Conservation (phyloP, 148 eudicot genomes). For the Vaccinium vitisidaea region DNA sequence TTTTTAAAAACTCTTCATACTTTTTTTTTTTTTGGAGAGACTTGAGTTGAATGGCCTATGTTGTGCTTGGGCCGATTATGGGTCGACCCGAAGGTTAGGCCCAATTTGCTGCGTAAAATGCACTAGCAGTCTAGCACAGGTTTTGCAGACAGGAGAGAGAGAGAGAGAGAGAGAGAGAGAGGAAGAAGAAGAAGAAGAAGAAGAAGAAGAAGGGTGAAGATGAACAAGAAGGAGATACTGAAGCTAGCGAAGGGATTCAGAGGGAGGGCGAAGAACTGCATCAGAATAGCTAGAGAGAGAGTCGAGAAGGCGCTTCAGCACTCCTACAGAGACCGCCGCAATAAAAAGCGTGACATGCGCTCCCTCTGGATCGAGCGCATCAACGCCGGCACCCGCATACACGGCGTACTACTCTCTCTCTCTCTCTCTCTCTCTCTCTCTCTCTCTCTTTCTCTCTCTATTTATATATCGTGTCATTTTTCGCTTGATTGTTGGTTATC, state of each 20-base stretch:
- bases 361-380: slow-evolving; percentile 92
- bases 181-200: neutral
- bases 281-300: slow-evolving; percentile 84
- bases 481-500: neutral
- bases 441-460: slow-evolving; percentile 8
- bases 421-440: neutral
- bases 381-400: slow-evolving; percentile 84
- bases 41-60: no score
- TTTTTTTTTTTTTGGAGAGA: no score
- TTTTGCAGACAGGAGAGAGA: neutral
- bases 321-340: slow-evolving; percentile 89
- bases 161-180: neutral
- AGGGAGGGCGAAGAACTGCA: slow-evolving; percentile 96
- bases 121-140: no score
- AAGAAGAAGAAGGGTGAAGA: slow-evolving; percentile 24
- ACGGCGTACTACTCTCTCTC: slow-evolving; percentile 48
- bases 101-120: neutral
- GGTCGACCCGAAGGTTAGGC: neutral
- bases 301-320: slow-evolving; percentile 96
- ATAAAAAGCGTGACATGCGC: slow-evolving; percentile 97
- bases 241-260: slow-evolving; percentile 83
- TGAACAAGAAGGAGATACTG: slow-evolving; percentile 95
- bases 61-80: neutral
- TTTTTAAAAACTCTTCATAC: no score
- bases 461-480: neutral